Evolutionary conservation across 2,329 filamentous ascomycete species (phyloP).

Genomic region (Stachybotrys chartarum): DNA sequence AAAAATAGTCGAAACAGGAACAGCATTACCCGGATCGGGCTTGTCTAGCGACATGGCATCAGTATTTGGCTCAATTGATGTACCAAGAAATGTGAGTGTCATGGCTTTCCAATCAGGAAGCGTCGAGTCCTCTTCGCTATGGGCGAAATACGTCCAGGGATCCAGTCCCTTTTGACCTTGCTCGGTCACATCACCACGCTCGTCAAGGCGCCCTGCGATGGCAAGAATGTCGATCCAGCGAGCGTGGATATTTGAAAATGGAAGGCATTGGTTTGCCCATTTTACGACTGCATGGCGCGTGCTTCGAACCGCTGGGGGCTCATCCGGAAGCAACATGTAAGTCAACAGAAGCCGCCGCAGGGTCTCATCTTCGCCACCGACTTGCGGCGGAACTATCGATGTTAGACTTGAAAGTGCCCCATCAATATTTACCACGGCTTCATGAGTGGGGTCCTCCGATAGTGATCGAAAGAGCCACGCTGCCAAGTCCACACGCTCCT

Average conservation of each 20-base stretch:
- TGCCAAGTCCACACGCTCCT: conserved; percentile 47
- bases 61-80: conserved; percentile 19
- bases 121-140: conserved; percentile 31
- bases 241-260: conserved; percentile 69
- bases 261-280: conserved; percentile 83
- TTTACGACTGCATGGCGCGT: conserved; percentile 77
- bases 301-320: conserved; percentile 53
- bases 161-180: conserved; percentile 86
- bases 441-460: conserved; percentile 67
- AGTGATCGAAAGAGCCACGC: conserved; percentile 79
- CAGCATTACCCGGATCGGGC: background rate
- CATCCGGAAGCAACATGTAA: conserved; percentile 54
- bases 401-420: conserved; percentile 74
- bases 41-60: background rate
- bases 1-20: conserved; percentile 17
- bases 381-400: conserved; percentile 31
- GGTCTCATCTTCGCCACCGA: conserved; percentile 17
- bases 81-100: conserved; percentile 41
- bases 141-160: conserved; percentile 45
- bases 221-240: conserved; percentile 88
- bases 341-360: conserved; percentile 54
- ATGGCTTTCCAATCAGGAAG: conserved; percentile 46
- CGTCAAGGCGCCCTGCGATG: conserved; percentile 55
- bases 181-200: conserved; percentile 77
- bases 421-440: conserved; percentile 81